phyloP scores from a whole-genome alignment of 2,329 filamentous ascomycete genomes.

The Cryphonectria radicalis region DNA sequence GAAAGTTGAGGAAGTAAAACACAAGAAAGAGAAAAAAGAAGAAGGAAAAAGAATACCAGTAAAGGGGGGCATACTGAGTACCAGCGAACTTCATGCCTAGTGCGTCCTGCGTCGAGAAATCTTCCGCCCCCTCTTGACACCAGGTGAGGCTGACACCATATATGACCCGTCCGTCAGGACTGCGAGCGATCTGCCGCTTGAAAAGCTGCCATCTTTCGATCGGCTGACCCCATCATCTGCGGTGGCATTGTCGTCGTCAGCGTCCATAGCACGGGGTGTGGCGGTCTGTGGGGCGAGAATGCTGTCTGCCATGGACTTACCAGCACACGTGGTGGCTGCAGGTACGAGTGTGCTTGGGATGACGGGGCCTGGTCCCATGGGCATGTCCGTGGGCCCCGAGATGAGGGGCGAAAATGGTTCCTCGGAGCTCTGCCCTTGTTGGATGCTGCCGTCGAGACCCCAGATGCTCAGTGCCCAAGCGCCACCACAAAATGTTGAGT shows the following conservation, averaged over 20 bases:
- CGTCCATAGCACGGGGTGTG: not conserved
- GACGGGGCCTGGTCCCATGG: slow-evolving; percentile 6
- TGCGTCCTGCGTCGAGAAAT: slow-evolving; percentile 13
- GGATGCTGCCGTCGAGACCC: slow-evolving; percentile 41
- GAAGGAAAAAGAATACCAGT: not conserved
- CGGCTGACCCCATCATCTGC: not conserved
- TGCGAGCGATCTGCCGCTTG: not conserved
- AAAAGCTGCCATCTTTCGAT: not conserved
- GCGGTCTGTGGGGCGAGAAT: not conserved
- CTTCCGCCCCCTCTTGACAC: not conserved
- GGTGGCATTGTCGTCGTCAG: not conserved
- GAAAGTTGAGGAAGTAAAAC: not conserved
- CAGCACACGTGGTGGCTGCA: not conserved
- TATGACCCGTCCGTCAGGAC: not conserved
- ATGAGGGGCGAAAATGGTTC: not conserved
- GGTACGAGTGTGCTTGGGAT: not conserved
- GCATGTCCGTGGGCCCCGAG: not conserved
- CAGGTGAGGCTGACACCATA: not conserved
- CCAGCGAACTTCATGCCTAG: not conserved
- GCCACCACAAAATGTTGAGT: slow-evolving; percentile 54
- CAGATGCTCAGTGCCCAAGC: slow-evolving; percentile 51
- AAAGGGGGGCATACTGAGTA: not conserved
- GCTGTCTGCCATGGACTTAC: not conserved
- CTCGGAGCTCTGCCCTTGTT: slow-evolving; percentile 6
- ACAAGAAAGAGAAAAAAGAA: not conserved